Conservation (phyloP, 139 green algal species). For the Pycnococcus provasolii region DNA sequence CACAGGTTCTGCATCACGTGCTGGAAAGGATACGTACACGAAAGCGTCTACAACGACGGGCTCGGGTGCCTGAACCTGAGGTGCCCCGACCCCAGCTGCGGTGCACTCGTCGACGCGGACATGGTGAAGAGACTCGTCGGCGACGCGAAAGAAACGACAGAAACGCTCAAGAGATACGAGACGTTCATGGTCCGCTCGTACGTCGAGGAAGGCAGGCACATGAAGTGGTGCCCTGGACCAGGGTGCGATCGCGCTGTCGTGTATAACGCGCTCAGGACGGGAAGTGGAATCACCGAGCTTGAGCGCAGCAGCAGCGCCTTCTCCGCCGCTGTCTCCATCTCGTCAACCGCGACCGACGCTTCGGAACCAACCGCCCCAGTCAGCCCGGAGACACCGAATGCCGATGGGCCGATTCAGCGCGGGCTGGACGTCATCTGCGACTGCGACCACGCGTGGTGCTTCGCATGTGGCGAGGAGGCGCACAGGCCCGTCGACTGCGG, state of each 20-base stretch:
- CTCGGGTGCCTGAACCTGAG: constrained; percentile 48
- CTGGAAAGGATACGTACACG: constrained; percentile 52
- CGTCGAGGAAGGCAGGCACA: constrained; percentile 70
- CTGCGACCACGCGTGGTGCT: constrained; percentile 63
- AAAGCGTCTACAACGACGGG: constrained; percentile 40
- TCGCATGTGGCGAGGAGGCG: constrained; percentile 48
- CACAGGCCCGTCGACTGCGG: constrained; percentile 62
- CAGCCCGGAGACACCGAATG: constrained; percentile 27
- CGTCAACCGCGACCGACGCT: constrained; percentile 1
- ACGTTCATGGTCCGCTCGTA: constrained; percentile 55
- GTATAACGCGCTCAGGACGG: neutral
- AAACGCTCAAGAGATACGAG: constrained; percentile 21
- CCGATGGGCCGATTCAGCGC: neutral
- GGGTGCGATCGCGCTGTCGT: constrained; percentile 22
- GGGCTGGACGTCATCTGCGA: constrained; percentile 53
- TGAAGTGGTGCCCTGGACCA: constrained; percentile 59
- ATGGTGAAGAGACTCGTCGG: constrained; percentile 29
- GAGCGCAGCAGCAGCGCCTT: too few relatives aligned
- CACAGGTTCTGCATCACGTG: constrained; percentile 65
- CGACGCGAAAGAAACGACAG: constrained; percentile 29
- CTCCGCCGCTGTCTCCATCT: constrained; percentile 25
- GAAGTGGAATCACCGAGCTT: too few relatives aligned
- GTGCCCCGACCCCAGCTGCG: constrained; percentile 52
- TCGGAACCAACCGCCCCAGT: neutral
- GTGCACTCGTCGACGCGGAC: constrained; percentile 21